Evolutionary conservation across 345 rosid genomes (phyloP).

Genomic region (Ceriops tagal): DNA sequence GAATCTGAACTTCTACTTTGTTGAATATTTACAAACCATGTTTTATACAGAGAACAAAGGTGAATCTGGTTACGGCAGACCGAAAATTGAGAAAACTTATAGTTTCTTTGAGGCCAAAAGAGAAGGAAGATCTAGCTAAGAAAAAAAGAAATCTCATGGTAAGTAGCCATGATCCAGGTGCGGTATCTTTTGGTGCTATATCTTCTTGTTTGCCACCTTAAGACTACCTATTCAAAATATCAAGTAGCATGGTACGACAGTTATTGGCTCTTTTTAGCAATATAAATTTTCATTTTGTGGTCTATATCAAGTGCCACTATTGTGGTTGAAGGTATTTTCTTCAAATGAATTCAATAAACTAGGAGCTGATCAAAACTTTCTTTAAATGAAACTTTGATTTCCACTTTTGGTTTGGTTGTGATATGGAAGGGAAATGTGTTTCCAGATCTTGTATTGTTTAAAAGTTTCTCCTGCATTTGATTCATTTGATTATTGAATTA

Average conservation of each 20-base stretch:
- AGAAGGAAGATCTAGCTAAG: conserved; percentile 65
- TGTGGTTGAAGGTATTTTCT: background rate
- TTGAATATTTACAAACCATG: conserved; percentile 6
- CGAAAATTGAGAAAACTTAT: conserved; percentile 60
- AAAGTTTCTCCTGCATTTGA: background rate
- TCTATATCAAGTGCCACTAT: background rate
- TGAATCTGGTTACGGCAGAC: conserved; percentile 56
- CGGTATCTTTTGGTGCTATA: conserved; percentile 3
- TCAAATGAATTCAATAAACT: background rate
- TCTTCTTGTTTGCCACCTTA: background rate
- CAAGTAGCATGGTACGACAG: background rate
- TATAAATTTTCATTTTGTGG: background rate
- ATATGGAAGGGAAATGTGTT: background rate
- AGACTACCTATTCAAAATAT: background rate
- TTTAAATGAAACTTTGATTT: background rate
- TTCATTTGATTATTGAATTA: conserved; percentile 8
- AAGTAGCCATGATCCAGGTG: conserved; percentile 22
- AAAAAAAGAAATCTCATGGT: conserved; percentile 85
- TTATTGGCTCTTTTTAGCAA: background rate
- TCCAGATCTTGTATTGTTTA: conserved; percentile 3
- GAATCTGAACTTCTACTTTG: conserved; percentile 9
- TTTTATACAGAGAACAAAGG: conserved; percentile 63
- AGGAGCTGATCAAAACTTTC: background rate
- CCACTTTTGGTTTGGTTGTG: conserved; percentile 3
- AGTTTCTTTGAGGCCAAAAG: conserved; percentile 76